Percentiles rank a stretch among this genome's conserved stretches.
These are phyloP conservation scores for Rosa multiflora DNA, from an alignment of 306 rosid species.

Conservation along the genomic window DNA sequence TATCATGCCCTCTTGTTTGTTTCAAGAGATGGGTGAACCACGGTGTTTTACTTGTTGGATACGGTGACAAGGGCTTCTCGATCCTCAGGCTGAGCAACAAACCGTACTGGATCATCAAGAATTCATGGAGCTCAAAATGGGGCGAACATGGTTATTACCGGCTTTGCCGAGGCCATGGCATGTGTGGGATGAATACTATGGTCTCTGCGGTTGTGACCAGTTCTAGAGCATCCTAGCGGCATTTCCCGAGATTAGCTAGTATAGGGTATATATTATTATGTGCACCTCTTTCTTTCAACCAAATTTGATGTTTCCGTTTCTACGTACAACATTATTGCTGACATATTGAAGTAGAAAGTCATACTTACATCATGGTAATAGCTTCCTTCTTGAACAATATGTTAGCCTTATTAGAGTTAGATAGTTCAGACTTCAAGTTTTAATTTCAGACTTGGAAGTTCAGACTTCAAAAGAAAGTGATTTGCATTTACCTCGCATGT, in stretches of 20 bases:
- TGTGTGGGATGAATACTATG: slow-evolving; percentile 86
- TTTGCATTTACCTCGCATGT: too few relatives aligned
- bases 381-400: too few relatives aligned
- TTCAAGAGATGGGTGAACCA: slow-evolving; percentile 63
- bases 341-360: not conserved
- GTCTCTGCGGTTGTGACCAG: slow-evolving; percentile 61
- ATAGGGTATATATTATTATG: not conserved
- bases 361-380: too few relatives aligned
- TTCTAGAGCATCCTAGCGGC: slow-evolving; percentile 22
- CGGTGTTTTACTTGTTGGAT: slow-evolving; percentile 81
- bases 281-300: not conserved
- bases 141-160: slow-evolving; percentile 68
- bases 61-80: slow-evolving; percentile 66
- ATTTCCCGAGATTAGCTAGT: not conserved
- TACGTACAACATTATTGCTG: not conserved
- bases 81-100: slow-evolving; percentile 55
- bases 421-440: too few relatives aligned
- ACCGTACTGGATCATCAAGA: slow-evolving; percentile 85
- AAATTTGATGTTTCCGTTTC: not conserved
- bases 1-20: slow-evolving; percentile 84
- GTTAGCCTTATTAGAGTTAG: too few relatives aligned
- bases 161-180: slow-evolving; percentile 67
- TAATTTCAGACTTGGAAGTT: too few relatives aligned
- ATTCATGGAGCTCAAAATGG: slow-evolving; percentile 83
- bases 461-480: too few relatives aligned